A percentile compares a stretch with the other conserved stretches of the same genome.
Evolutionary conservation across 106 monocot genomes (phyloP).

Genomic region (Dendrobium chrysotoxum): DNA sequence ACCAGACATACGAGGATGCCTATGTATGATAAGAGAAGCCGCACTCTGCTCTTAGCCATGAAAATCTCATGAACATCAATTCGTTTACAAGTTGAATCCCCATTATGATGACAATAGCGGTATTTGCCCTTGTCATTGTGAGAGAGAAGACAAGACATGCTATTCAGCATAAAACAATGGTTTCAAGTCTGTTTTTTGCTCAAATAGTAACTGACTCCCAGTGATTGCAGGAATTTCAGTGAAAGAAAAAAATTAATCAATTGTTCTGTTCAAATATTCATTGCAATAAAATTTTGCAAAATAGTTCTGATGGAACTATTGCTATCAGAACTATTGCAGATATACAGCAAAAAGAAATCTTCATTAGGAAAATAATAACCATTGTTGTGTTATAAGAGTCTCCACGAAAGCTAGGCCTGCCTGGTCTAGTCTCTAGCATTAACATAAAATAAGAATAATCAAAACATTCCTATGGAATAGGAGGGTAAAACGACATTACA

Average conservation of each 20-base stretch:
- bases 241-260: not conserved
- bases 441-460: not conserved
- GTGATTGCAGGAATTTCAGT: not conserved
- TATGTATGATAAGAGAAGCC: not conserved
- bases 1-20: not conserved
- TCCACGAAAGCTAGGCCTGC: not conserved
- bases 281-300: not conserved
- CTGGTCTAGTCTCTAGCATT: not conserved
- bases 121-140: not conserved
- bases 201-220: not conserved
- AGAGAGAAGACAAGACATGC: not conserved
- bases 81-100: not conserved
- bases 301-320: not conserved
- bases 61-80: slow-evolving; percentile 9
- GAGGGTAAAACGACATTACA: not conserved
- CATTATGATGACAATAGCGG: not conserved
- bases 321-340: not conserved
- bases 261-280: not conserved
- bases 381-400: not conserved
- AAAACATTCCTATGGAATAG: not conserved
- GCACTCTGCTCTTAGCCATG: not conserved
- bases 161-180: not conserved
- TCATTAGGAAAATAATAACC: not conserved
- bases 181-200: not conserved
- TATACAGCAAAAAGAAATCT: not conserved